Conservation (phyloP, 169 alveolate genomes). For the Eimeria acervulina region DNA sequence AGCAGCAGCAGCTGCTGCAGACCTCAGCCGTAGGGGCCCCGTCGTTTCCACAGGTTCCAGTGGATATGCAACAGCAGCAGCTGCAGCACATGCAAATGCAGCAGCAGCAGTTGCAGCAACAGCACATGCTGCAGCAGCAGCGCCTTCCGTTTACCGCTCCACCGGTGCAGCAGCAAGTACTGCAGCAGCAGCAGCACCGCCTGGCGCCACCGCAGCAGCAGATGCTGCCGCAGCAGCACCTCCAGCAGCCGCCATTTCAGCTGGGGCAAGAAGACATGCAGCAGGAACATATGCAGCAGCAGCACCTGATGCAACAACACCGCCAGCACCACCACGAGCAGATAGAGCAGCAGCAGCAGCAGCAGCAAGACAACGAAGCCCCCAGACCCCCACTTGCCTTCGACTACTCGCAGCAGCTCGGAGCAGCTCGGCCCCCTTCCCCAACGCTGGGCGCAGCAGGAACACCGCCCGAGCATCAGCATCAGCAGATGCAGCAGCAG, state of each 20-base stretch:
- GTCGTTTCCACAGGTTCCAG: neutral
- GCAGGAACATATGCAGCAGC: constrained; percentile 32
- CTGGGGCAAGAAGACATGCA: constrained; percentile 25
- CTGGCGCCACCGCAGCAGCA: constrained; percentile 14
- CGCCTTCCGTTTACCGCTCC: constrained; percentile 45
- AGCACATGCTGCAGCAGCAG: constrained; percentile 8
- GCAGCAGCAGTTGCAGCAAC: constrained; percentile 1
- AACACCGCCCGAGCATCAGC: neutral
- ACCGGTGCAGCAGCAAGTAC: constrained; percentile 41
- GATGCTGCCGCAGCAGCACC: constrained; percentile 53
- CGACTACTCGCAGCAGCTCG: constrained; percentile 65
- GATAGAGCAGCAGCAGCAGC: constrained; percentile 32
- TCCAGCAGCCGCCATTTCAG: constrained; percentile 11
- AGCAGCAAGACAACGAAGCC: constrained; percentile 45
- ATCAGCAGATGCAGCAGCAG: neutral
- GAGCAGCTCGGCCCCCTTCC: constrained; percentile 56
- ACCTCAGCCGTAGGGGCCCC: neutral
- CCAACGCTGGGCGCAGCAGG: constrained; percentile 32
- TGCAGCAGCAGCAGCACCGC: neutral
- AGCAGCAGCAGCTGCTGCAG: constrained; percentile 47
- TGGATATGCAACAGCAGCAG: constrained; percentile 51
- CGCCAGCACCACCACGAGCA: constrained; percentile 28
- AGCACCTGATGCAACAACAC: constrained; percentile 21
- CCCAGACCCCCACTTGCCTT: constrained; percentile 38
- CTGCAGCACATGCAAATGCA: constrained; percentile 21